Evolutionary conservation across 768 basidiomycete genomes (phyloP).

Genomic region (Mycena belliarum): DNA sequence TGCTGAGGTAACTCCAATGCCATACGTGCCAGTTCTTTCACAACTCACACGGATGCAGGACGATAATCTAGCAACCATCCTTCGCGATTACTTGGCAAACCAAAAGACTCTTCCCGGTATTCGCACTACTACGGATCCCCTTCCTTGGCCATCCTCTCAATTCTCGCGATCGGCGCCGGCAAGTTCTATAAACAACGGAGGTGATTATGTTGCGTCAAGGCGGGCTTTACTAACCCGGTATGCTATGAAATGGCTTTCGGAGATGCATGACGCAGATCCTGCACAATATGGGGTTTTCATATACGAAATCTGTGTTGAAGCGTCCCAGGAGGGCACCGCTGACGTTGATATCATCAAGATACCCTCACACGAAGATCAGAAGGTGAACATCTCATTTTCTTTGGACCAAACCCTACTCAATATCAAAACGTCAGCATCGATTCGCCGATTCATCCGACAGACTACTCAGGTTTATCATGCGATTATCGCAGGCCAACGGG

Average conservation of each 20-base stretch:
- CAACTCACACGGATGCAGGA: too few relatives aligned
- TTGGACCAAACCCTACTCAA: not conserved
- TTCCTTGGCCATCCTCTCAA: constrained; percentile 57
- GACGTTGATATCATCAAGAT: constrained; percentile 17
- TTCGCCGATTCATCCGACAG: constrained; percentile 36
- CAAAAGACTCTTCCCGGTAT: constrained; percentile 65
- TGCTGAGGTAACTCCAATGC: constrained; percentile 52
- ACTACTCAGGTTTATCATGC: constrained; percentile 52
- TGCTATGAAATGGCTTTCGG: constrained; percentile 66
- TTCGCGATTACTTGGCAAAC: constrained; percentile 67
- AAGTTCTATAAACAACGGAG: constrained; percentile 56
- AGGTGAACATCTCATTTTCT: constrained; percentile 13
- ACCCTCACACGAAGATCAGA: constrained; percentile 8
- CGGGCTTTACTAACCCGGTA: constrained; percentile 55
- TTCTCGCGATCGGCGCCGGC: constrained; percentile 37
- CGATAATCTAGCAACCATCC: constrained; percentile 61
- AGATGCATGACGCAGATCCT: constrained; percentile 64
- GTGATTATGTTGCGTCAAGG: constrained; percentile 68
- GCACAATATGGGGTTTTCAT: constrained; percentile 51
- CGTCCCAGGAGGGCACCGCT: constrained; percentile 34
- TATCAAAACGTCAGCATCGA: constrained; percentile 19
- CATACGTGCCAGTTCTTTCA: constrained; percentile 1
- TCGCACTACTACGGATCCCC: constrained; percentile 41
- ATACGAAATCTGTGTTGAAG: constrained; percentile 54
- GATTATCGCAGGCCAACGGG: constrained; percentile 48